Percentiles rank a stretch among this genome's conserved stretches.
These are phyloP conservation scores for Chrysoporthe puriensis DNA, from an alignment of 2,329 filamentous ascomycete genomes.

Conservation along the genomic window DNA sequence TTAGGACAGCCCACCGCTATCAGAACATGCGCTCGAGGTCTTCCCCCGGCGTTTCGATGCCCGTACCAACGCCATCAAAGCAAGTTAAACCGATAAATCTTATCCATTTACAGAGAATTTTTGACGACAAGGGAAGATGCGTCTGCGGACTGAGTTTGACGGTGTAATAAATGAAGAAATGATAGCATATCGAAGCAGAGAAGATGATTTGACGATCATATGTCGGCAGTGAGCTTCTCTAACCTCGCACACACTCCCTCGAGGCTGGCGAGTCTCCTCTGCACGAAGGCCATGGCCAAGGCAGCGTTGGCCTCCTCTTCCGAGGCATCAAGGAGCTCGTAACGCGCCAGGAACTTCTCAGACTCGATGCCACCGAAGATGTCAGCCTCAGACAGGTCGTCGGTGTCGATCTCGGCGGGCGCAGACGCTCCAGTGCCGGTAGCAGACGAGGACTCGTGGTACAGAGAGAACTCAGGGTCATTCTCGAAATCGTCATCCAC, in stretches of 20 bases:
- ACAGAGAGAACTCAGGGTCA: conserved; percentile 65
- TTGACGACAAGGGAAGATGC: conserved; percentile 11
- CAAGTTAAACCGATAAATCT: conserved; percentile 16
- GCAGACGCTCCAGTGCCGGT: conserved; percentile 32
- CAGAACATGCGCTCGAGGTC: conserved; percentile 5
- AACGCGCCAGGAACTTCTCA: conserved; percentile 66
- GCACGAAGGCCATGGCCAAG: conserved; percentile 53
- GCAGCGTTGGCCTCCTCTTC: conserved; percentile 51
- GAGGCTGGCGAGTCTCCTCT: conserved; percentile 50
- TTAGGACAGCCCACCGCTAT: neutral
- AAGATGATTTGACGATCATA: conserved; percentile 30
- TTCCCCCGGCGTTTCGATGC: conserved; percentile 6
- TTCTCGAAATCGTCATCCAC: conserved; percentile 64
- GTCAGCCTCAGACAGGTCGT: conserved; percentile 44
- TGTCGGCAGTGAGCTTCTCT: conserved; percentile 40
- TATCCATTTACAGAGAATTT: conserved; percentile 22
- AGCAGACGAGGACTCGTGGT: conserved; percentile 48
- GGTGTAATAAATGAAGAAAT: neutral
- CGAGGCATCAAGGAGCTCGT: conserved; percentile 65
- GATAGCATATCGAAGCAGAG: neutral
- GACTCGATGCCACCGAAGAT: conserved; percentile 59
- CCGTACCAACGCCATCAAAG: conserved; percentile 17
- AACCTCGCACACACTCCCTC: conserved; percentile 42
- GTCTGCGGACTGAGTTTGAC: conserved; percentile 15
- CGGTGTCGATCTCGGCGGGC: conserved; percentile 47